Conservation (phyloP, 306 rosid species). For the Carpinus fangiana region DNA sequence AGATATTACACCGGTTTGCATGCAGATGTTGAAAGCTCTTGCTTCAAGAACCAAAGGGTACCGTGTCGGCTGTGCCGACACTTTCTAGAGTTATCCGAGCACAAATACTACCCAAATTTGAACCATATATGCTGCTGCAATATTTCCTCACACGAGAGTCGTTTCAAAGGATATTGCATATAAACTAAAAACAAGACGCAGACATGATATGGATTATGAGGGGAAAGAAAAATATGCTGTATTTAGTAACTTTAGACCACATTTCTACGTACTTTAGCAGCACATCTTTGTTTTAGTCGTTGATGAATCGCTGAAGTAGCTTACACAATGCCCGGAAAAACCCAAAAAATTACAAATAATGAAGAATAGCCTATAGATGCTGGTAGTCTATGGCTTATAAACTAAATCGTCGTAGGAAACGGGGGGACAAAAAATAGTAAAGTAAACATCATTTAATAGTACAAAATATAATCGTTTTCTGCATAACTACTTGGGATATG, state of each 20-base stretch:
- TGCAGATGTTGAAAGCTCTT: no score
- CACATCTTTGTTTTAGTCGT: constrained; percentile 34
- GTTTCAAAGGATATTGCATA: neutral
- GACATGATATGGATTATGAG: neutral
- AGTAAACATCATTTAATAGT: constrained; percentile 39
- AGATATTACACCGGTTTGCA: no score
- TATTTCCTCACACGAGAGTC: neutral
- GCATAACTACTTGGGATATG: constrained; percentile 41
- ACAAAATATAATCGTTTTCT: constrained; percentile 43
- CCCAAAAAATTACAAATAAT: constrained; percentile 17
- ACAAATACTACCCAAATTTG: no score
- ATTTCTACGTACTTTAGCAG: constrained; percentile 17
- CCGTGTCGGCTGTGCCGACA: no score
- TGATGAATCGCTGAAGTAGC: constrained; percentile 14
- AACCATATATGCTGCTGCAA: no score
- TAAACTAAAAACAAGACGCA: neutral
- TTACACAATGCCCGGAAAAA: constrained; percentile 43
- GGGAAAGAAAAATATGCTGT: neutral
- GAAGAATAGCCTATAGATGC: constrained; percentile 47
- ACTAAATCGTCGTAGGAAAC: constrained; percentile 37
- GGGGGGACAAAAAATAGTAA: constrained; percentile 13
- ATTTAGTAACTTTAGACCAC: neutral
- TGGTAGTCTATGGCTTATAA: constrained; percentile 32
- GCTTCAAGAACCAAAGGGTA: no score
- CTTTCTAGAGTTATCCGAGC: no score